Base-by-base conservation (phyloP, 2,329 filamentous ascomycete species). In the Epichloe bromicola region DNA sequence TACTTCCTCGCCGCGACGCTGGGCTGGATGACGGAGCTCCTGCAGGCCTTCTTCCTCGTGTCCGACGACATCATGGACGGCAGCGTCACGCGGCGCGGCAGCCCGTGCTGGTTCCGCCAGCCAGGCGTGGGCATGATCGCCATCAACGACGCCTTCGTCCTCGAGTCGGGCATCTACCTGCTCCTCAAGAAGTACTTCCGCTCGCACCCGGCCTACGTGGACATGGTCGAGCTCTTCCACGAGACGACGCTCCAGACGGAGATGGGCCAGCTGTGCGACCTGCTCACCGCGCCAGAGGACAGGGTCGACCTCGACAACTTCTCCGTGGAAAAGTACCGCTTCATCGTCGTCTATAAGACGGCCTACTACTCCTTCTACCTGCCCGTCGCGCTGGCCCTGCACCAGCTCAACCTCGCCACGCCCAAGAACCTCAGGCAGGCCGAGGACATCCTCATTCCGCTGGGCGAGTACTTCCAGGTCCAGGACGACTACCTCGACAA, bases 261-360 rank as follows among this genome's bases (percentile, higher is more conserved):
- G 74, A 76, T 96, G 53, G 93, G 93, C 58, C 93, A 98, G 77
- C 76, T 89, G 51, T 94, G 89, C 69, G 93, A 98, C 68, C 76
- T 98, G 57, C 81, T 97, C 66, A 98, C 93, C 45, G 93, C 93
- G 38, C 93, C 93, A 41, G 93, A 98, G 73, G 90, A 96, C 68
- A 76, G 83, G 55, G 86, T 97, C 63, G 83, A 97, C 71, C 83
- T 98, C 57, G 76, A 87, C 77, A 95, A 95, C 75, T 98, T 98
- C 78, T 89, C 83, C 68, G 77, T 96, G 70, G 79, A 90, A 55
- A 98, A 95, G 78, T 95, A 95, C 76, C 83, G 77, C 62, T 98
- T 97, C 78, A 98, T 98, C 64, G 93, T 98, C 73, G 87, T 95
- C 71, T 97, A 95, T 83, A 98, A 98, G 82, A 98, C 93, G 23